Percentiles rank a stretch among this genome's conserved stretches.
Conservation (phyloP, 192 early-diverging fungal species). For the Linnemannia zychae region DNA sequence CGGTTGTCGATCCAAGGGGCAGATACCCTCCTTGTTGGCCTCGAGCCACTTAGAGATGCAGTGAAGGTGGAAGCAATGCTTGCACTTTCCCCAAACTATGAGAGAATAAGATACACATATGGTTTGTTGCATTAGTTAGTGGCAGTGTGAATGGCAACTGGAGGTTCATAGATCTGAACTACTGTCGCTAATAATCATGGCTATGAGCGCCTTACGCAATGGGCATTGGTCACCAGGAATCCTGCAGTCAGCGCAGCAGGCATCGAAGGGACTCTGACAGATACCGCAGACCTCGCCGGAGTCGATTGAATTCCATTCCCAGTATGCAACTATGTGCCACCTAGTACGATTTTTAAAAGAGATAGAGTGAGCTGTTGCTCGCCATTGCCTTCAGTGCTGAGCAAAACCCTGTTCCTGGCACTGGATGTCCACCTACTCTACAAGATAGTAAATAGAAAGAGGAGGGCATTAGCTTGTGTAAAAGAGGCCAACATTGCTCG, state of each 20-base stretch:
- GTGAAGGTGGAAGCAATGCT: conserved; percentile 95
- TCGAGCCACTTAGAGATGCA: conserved; percentile 88
- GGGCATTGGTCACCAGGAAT: conserved; percentile 91
- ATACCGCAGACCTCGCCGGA: conserved; percentile 94
- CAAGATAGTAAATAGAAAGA: neutral
- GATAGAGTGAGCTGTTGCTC: neutral
- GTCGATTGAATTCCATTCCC: conserved; percentile 87
- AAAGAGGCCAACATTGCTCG: neutral
- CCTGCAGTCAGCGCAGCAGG: conserved; percentile 87
- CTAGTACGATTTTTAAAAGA: conserved; percentile 7
- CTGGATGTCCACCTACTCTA: neutral
- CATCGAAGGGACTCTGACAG: conserved; percentile 88
- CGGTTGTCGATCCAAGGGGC: conserved; percentile 90
- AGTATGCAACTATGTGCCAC: conserved; percentile 89
- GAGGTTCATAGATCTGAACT: no score
- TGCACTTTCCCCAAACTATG: conserved; percentile 91
- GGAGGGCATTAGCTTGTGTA: no score
- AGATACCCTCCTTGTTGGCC: conserved; percentile 80
- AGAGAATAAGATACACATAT: conserved; percentile 2
- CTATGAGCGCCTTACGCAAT: conserved; percentile 60
- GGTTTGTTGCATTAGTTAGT: neutral
- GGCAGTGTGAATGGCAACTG: neutral
- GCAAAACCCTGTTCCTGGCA: neutral
- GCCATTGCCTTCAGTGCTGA: neutral
- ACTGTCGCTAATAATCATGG: neutral